phyloP scores from a whole-genome alignment of 148 eudicot species.

The Tetragonia tetragonoides region DNA sequence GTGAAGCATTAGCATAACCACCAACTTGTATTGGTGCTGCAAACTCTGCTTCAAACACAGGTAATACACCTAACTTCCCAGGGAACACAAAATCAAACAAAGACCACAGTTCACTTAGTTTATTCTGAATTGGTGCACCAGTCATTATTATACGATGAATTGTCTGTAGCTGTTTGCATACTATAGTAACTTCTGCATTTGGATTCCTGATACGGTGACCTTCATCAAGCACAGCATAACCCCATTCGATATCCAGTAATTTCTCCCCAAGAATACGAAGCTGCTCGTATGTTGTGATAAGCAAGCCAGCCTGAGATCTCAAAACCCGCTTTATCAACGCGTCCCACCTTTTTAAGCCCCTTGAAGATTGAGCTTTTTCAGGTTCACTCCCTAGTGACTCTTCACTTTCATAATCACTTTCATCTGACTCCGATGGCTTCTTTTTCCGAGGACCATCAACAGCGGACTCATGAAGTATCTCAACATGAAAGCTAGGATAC shows the following conservation, averaged over 20 bases:
- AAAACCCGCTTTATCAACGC: constrained; percentile 69
- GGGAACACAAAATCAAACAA: constrained; percentile 98
- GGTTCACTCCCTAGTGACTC: constrained; percentile 48
- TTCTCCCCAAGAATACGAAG: constrained; percentile 80
- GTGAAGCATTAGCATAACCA: constrained; percentile 98
- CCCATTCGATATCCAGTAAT: constrained; percentile 87
- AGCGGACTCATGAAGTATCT: constrained; percentile 90
- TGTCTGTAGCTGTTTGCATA: constrained; percentile 97
- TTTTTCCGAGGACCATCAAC: constrained; percentile 49
- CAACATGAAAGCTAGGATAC: constrained; percentile 90
- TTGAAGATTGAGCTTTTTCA: constrained; percentile 37
- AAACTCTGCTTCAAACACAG: constrained; percentile 96
- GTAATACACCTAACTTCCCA: constrained; percentile 97
- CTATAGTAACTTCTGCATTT: constrained; percentile 91
- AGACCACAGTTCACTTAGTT: constrained; percentile 90
- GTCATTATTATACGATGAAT: constrained; percentile 98
- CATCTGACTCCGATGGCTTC: constrained; percentile 49
- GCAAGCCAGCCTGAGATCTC: constrained; percentile 75
- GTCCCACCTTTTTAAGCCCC: constrained; percentile 69
- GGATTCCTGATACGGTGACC: constrained; percentile 98
- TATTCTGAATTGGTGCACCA: constrained; percentile 98
- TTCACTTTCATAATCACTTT: constrained; percentile 74
- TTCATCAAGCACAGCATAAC: constrained; percentile 95
- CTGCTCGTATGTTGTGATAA: constrained; percentile 95
- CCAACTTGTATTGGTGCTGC: constrained; percentile 96